Evolutionary conservation across 1,284 basidiomycete genomes (phyloP), one percentile per base, ranked within the genome.

Genomic region (Cutaneotrichosporon cutaneum): DNA sequence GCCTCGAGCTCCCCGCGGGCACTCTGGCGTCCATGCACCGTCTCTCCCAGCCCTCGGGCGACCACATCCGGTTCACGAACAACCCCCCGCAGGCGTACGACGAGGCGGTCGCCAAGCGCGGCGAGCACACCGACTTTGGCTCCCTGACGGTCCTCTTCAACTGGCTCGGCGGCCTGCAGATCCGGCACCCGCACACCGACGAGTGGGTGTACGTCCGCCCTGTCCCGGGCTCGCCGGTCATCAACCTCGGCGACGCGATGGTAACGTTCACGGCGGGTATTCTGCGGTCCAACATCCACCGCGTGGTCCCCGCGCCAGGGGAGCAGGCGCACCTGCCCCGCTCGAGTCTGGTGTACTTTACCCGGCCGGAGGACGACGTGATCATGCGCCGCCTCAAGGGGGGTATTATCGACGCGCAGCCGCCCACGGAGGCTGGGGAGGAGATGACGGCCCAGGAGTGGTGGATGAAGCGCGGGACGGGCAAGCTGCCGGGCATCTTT

Each of bases 131-230:
- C 24, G 71, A 72, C 54, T 72, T 68, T 48, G 71, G 71, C 18
- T 63, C 60, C 2, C 45, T 71, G 8, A 72, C 71, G 0, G 11
- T 47, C n/a, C 52, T 67, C 11, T 72, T 72, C 73, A 89, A 89
- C 72, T 83, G 83, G 16, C 82, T 90, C 0, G 88, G 88, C 3
- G 88, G 88, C 0, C 77, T 90, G 7, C 88, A 90, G 68, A 87
- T 89, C 0, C 80, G 88, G 45, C 82, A 83, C 0, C 87, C 87
- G 0, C 85, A 85, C 3, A 78, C 82, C 11, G 81, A 84, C n/a
- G 75, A 82, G 24, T 90, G 88, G 88, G 85, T 85, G 67, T 89
- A 88, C 64, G 81, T 89, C 62, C 27, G 85, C 83, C 87, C 87
- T 1, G 70, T 88, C 30, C 83, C 84, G 0, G 83, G 84, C 0